Base-by-base conservation (phyloP, 2,329 filamentous ascomycete species). In the Aspergillus sp. region DNA sequence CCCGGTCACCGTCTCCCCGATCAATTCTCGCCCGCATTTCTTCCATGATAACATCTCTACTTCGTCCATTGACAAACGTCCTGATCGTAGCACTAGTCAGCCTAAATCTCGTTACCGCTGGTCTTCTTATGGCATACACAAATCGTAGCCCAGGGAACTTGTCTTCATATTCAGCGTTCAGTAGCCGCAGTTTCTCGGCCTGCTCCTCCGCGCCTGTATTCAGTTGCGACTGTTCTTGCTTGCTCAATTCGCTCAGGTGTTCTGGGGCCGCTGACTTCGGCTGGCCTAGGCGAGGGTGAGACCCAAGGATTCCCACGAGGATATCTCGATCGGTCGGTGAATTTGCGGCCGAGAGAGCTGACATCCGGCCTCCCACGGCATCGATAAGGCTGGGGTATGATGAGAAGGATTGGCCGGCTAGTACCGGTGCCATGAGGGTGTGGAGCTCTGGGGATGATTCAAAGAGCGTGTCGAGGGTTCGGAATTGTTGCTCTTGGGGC, bases 51-150 rank as follows among this genome's bases (percentile, higher is more conserved):
- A 86, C 85, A 1, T 85, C 83, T 60, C 92, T 83, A 46, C 86
- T 84, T 51, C 93, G 85, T 0, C 92, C 92, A 74, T 96, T 93
- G 59, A 97, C 94, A 75, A 97, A 97, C 19, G 94, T 91, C 48
- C 85, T 87, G 65, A 41, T 46, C 7, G 47, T 22, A 57, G 43
- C 43, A n/a, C 23, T n/a, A 25, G 25, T 51, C 38, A 51, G 55
- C 28, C 3, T 50, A 7, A 11, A 15, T 28, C n/a, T 25, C 30
- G 25, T 22, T 28, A 49, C 3, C n/a, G 3, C n/a, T 8, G 19
- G 2, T 25, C 25, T 8, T 13, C 31, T 41, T 15, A 45, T 19
- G 66, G 57, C 63, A 47, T 67, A 67, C 65, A 67, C 92, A 81
- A 96, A 97, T 77, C 90, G 84, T 73, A 97, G 75, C 0, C 93